phyloP scores from a whole-genome alignment of 164 flowering plant species.

The Amborella trichopoda region DNA sequence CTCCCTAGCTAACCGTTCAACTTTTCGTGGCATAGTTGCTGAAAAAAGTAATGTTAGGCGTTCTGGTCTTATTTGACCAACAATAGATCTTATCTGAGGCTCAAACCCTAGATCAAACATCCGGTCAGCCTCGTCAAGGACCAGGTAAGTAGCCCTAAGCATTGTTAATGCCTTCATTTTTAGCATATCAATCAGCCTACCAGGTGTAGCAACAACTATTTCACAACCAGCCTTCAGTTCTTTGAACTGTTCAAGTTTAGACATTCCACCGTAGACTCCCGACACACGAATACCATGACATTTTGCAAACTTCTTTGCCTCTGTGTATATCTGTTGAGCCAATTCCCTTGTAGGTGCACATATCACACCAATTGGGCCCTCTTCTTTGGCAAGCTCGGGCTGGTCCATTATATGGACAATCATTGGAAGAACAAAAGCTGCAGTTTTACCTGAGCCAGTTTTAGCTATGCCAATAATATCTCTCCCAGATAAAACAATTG shows the following conservation, averaged over 20 bases:
- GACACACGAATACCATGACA: slow-evolving; percentile 74
- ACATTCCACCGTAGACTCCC: slow-evolving; percentile 98
- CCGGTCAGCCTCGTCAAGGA: slow-evolving; percentile 97
- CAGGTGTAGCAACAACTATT: slow-evolving; percentile 95
- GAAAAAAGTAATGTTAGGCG: slow-evolving; percentile 94
- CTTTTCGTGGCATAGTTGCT: slow-evolving; percentile 93
- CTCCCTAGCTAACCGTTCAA: slow-evolving; percentile 86
- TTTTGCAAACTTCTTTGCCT: slow-evolving; percentile 80
- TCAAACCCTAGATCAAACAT: slow-evolving; percentile 99
- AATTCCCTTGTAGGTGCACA: slow-evolving; percentile 98
- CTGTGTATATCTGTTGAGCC: slow-evolving; percentile 90
- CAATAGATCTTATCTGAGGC: slow-evolving; percentile 88
- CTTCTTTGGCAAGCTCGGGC: slow-evolving; percentile 85
- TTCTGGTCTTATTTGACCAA: slow-evolving; percentile 94
- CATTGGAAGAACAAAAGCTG: slow-evolving; percentile 95
- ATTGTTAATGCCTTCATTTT: slow-evolving; percentile 92
- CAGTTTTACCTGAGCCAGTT: slow-evolving; percentile 99
- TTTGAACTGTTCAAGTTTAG: slow-evolving; percentile 95
- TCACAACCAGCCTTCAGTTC: slow-evolving; percentile 98
- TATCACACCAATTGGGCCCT: slow-evolving; percentile 95
- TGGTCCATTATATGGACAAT: slow-evolving; percentile 96
- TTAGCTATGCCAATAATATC: slow-evolving; percentile 97
- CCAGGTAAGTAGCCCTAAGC: slow-evolving; percentile 79
- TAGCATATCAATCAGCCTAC: slow-evolving; percentile 91
- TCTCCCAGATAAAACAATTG: slow-evolving; percentile 82